phyloP scores from a whole-genome alignment of 2,329 filamentous ascomycete species.

The Xylogone sp. region DNA sequence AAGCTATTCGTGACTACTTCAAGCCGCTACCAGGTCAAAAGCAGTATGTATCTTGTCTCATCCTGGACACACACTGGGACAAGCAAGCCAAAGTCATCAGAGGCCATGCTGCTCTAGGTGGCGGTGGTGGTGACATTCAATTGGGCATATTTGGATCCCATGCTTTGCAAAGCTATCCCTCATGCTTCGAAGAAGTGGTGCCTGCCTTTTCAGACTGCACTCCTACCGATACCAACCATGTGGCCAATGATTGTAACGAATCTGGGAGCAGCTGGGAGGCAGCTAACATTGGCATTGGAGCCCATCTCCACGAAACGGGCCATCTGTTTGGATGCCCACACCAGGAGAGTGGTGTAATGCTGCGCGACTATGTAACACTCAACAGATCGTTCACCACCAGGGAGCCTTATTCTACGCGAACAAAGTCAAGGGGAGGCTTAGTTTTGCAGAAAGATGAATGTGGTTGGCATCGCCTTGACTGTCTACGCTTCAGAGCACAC shows the following conservation, averaged over 20 bases:
- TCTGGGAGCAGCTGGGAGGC: slow-evolving; percentile 91
- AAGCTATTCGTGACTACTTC: slow-evolving; percentile 78
- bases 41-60: slow-evolving; percentile 80
- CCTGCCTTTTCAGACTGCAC: slow-evolving; percentile 89
- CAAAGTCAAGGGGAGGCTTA: slow-evolving; percentile 74
- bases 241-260: slow-evolving; percentile 84
- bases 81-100: slow-evolving; percentile 63
- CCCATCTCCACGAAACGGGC: slow-evolving; percentile 86
- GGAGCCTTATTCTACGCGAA: slow-evolving; percentile 84
- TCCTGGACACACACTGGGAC: slow-evolving; percentile 90
- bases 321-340: slow-evolving; percentile 88
- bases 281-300: slow-evolving; percentile 91
- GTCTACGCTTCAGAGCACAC: slow-evolving; percentile 83
- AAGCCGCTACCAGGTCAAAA: slow-evolving; percentile 71
- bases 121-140: slow-evolving; percentile 67
- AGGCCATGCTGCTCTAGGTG: slow-evolving; percentile 83
- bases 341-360: slow-evolving; percentile 88
- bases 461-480: slow-evolving; percentile 85
- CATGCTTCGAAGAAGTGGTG: slow-evolving; percentile 83
- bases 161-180: slow-evolving; percentile 85
- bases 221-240: slow-evolving; percentile 72
- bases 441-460: slow-evolving; percentile 80
- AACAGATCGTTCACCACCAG: slow-evolving; percentile 79
- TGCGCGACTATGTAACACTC: slow-evolving; percentile 78
- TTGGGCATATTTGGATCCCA: slow-evolving; percentile 92